Conservation (phyloP, 2,329 filamentous ascomycete species). For the Hymenotorrendiella dingleyae region DNA sequence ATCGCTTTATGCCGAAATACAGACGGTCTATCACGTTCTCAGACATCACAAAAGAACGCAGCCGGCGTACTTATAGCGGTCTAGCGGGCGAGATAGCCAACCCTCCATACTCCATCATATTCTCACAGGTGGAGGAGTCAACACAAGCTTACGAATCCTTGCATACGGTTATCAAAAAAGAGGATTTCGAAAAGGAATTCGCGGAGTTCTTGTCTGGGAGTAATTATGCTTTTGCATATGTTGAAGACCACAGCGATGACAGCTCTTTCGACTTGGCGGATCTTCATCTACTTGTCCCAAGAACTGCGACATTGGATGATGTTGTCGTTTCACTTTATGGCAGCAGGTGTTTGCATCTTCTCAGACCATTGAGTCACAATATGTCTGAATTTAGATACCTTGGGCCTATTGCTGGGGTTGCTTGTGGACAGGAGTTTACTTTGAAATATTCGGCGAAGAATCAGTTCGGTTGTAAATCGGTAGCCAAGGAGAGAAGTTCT, state of each 20-base stretch:
- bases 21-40: background rate
- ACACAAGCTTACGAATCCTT: background rate
- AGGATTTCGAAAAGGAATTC: background rate
- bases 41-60: background rate
- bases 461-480: too few species aligned
- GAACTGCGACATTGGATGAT: background rate
- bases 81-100: background rate
- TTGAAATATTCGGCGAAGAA: too few species aligned
- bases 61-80: background rate
- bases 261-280: background rate
- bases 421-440: background rate
- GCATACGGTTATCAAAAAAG: background rate
- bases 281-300: conserved; percentile 3
- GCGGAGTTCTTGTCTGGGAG: background rate
- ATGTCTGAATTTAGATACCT: background rate
- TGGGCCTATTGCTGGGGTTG: conserved; percentile 1
- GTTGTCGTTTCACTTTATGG: conserved; percentile 1
- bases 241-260: background rate
- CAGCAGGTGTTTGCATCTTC: conserved; percentile 1
- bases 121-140: background rate
- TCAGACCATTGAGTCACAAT: background rate
- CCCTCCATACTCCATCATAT: background rate
- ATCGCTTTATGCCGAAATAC: conserved; percentile 1
- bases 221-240: conserved; percentile 1
- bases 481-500: too few species aligned